These are phyloP conservation scores for Hypoxylon crocopeplum DNA, from an alignment of 495 filamentous ascomycete species.

Conservation along the genomic window DNA sequence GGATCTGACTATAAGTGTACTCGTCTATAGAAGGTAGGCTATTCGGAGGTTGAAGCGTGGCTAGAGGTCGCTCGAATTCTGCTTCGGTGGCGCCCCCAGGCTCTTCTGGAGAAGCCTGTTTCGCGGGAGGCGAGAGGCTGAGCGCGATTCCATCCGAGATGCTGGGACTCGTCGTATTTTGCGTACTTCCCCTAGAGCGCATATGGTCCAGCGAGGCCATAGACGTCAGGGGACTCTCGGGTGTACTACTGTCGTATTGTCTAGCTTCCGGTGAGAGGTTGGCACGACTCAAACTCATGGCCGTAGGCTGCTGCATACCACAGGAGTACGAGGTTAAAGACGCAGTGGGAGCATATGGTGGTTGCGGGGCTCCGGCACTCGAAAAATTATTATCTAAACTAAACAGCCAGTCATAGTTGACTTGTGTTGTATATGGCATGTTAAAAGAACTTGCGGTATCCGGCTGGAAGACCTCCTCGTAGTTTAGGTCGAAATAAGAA, in stretches of 20 bases:
- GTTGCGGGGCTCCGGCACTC: not conserved
- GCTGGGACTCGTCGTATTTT: constrained; percentile 18
- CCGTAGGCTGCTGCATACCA: constrained; percentile 3
- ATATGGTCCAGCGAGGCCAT: constrained; percentile 19
- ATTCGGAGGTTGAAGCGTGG: constrained; percentile 20
- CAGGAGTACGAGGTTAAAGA: constrained; percentile 12
- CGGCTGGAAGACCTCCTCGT: constrained; percentile 50
- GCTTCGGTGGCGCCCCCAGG: not conserved
- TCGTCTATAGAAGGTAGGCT: constrained; percentile 46
- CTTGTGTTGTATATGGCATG: constrained; percentile 62
- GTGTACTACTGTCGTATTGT: constrained; percentile 4
- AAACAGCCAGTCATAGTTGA: constrained; percentile 66
- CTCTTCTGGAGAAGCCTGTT: not conserved
- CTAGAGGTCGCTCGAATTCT: constrained; percentile 34
- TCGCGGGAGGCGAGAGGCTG: constrained; percentile 4
- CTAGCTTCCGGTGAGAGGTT: constrained; percentile 3
- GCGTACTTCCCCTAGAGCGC: constrained; percentile 7
- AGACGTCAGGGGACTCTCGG: constrained; percentile 14
- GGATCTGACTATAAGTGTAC: constrained; percentile 46
- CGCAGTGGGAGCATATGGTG: constrained; percentile 20
- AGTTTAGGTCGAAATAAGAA: constrained; percentile 42
- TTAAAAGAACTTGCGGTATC: constrained; percentile 62
- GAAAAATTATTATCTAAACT: constrained; percentile 37
- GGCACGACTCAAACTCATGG: constrained; percentile 4
- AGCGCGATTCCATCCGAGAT: not conserved